Base-by-base conservation (phyloP, 2,329 filamentous ascomycete genomes). In the Lecanoromycetidae sp. region DNA sequence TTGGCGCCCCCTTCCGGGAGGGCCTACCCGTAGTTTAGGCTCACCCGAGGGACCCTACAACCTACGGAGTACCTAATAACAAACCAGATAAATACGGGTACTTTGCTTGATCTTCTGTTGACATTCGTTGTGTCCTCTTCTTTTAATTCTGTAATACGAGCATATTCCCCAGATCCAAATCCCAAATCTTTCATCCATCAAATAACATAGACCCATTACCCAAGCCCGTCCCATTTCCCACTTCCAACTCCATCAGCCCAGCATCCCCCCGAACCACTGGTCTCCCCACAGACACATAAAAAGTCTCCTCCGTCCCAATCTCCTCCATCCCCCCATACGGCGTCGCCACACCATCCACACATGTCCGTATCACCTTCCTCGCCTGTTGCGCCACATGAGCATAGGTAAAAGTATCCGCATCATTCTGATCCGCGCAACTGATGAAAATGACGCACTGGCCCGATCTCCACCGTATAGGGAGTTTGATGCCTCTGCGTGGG, bases 221-320 rank as follows among this genome's bases (percentile, higher is more conserved):
- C 5, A 29, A 7, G 4, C 27, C 5, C 10, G 12, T 41, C 7
- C 10, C 26, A 17, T 19, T 29, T 4, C 26, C 15, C 9, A 15
- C n/a, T 13, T 29, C 2, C 10, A 20, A 19, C 7, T 3, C 0
- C 22, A 8, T n/a, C 15, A 27, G 35, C 26, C 15, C 20, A 23
- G 6, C 6, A 38, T 25, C 5, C 20, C 3, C 20, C 10, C 35
- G 19, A 23, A 23, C 15, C 35, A 44, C 2, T 1, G 36, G 35
- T 19, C 7, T 33, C 5, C 9, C 44, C 33, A 46, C 20, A 32
- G 25, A 23, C 17, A 46, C 44, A 40, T 46, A 46, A 32, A 46
- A 46, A 7, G 17, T 46, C 15, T 29, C 35, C 22, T 17, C 44
- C 5, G 5, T 23, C 8, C 23, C 12, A 15, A 46, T 12, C 9